These are phyloP conservation scores for Candida quercuum DNA, from an alignment of 805 yeast species.

Conservation along the genomic window DNA sequence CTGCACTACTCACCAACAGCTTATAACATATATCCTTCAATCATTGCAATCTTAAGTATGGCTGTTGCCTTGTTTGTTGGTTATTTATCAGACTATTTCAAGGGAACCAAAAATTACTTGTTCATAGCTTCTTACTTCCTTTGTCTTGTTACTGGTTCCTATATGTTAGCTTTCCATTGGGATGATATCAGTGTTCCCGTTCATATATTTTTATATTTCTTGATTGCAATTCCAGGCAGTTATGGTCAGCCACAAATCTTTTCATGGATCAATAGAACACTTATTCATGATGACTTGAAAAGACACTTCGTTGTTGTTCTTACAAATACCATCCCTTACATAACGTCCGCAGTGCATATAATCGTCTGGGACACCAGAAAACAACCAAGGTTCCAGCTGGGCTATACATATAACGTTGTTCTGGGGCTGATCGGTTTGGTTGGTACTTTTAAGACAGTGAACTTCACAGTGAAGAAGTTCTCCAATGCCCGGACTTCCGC, in stretches of 20 bases:
- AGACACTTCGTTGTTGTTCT: constrained; percentile 30
- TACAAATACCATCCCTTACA: constrained; percentile 36
- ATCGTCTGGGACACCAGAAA: constrained; percentile 33
- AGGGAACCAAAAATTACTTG: constrained; percentile 32
- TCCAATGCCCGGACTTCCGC: not conserved
- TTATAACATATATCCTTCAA: constrained; percentile 36
- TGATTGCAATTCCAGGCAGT: constrained; percentile 41
- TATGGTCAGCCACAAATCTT: constrained; percentile 53
- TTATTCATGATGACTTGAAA: constrained; percentile 17
- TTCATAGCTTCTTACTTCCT: constrained; percentile 35
- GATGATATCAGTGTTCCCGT: constrained; percentile 34
- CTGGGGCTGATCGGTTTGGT: constrained; percentile 2
- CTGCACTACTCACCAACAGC: constrained; percentile 25
- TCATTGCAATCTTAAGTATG: constrained; percentile 31
- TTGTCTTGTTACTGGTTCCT: constrained; percentile 37
- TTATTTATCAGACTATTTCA: constrained; percentile 30
- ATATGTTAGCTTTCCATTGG: constrained; percentile 37
- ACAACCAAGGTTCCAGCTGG: constrained; percentile 30
- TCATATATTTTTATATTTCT: constrained; percentile 42
- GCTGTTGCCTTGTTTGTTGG: constrained; percentile 29
- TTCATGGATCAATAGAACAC: constrained; percentile 46
- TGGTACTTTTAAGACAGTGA: constrained; percentile 3
- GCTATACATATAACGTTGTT: constrained; percentile 31
- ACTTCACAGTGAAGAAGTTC: constrained; percentile 1
- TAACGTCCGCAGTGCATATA: constrained; percentile 32